Conservation (phyloP, 2,329 filamentous ascomycete species). For the Verticillium nonalfalfae region DNA sequence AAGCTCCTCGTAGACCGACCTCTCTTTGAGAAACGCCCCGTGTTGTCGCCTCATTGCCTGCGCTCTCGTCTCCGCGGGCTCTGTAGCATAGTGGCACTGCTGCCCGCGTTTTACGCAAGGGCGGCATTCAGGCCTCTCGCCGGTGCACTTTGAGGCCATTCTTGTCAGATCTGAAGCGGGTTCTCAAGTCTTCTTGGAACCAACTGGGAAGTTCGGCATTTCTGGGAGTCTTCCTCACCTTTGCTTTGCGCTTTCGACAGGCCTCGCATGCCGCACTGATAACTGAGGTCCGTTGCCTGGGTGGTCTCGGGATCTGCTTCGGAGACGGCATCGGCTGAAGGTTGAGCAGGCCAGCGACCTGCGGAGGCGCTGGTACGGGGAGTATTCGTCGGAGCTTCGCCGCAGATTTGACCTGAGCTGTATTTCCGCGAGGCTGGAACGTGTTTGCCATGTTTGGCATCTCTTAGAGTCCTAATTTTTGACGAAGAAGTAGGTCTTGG, state of each 20-base stretch:
- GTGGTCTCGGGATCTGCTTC: neutral
- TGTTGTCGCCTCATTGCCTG: neutral
- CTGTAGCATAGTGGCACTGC: neutral
- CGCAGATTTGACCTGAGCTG: neutral
- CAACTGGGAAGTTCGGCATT: neutral
- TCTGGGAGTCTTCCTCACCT: neutral
- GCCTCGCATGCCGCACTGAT: neutral
- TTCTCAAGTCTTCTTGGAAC: no score
- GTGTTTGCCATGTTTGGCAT: no score
- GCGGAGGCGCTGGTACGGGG: neutral
- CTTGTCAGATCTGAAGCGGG: no score
- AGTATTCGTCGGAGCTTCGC: neutral
- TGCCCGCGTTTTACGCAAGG: neutral
- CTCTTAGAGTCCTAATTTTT: no score
- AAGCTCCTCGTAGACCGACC: neutral
- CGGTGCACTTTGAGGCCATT: neutral
- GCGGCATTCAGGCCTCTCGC: neutral
- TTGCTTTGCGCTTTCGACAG: neutral
- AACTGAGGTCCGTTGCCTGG: neutral
- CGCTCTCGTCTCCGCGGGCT: neutral
- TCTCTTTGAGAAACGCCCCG: neutral
- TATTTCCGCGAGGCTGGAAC: neutral
- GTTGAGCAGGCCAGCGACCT: neutral
- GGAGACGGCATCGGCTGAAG: neutral
- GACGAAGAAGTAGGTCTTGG: no score